A percentile compares a stretch with the other conserved stretches of the same genome.
These are phyloP conservation scores for Acanthamoeba healyi DNA, from an alignment of 208 protist genomes.

Conservation along the genomic window DNA sequence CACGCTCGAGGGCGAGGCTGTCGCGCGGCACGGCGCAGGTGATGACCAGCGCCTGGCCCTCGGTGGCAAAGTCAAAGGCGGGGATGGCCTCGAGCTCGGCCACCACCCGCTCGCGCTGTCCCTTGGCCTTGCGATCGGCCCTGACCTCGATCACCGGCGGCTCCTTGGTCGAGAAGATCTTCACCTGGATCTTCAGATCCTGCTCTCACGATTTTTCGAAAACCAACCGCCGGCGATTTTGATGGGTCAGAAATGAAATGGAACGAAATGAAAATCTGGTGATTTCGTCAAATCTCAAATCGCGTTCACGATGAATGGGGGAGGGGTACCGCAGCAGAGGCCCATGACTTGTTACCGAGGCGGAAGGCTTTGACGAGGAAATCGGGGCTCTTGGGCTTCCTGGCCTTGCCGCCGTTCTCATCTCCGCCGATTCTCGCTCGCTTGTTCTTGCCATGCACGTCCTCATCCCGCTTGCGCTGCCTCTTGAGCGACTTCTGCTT, in stretches of 20 bases:
- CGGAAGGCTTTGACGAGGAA: slow-evolving; percentile 31
- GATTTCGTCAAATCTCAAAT: background rate
- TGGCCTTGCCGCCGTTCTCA: background rate
- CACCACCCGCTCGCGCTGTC: background rate
- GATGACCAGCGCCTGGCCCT: background rate
- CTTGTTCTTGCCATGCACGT: background rate
- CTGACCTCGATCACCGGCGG: background rate
- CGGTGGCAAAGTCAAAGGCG: background rate
- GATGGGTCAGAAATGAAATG: too few species aligned
- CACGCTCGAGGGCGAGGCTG: background rate
- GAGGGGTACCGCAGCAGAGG: too few species aligned
- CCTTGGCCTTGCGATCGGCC: slow-evolving; percentile 1
- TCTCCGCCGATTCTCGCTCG: background rate
- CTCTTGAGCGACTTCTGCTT: slow-evolving; percentile 18
- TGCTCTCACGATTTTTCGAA: too few species aligned
- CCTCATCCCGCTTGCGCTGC: background rate
- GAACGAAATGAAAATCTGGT: background rate
- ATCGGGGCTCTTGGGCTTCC: slow-evolving; percentile 24
- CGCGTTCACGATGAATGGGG: too few species aligned
- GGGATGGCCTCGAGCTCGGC: background rate
- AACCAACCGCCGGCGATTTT: too few species aligned
- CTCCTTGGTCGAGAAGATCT: slow-evolving; percentile 45
- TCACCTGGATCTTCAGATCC: background rate
- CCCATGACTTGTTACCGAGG: background rate
- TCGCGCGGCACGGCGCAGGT: background rate